Percentiles rank a stretch among this genome's conserved stretches.
These are phyloP conservation scores for Sordariomycetes sp. DNA, from an alignment of 2,329 filamentous ascomycete genomes.

Conservation along the genomic window DNA sequence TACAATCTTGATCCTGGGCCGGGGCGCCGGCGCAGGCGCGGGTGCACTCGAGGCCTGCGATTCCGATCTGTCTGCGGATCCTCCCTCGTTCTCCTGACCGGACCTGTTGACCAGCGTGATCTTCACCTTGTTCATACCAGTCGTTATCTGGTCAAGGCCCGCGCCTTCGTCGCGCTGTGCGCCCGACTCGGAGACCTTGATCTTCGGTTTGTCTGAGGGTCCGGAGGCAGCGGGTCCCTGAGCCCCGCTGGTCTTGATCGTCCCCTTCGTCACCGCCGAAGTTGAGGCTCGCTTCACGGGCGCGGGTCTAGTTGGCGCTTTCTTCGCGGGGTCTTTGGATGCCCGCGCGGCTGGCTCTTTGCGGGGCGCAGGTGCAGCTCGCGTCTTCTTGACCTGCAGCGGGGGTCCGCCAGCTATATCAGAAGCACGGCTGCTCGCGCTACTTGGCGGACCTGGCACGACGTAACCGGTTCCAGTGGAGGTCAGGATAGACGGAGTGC, in stretches of 20 bases:
- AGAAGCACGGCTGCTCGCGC: background rate
- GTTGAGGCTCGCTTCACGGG: constrained; percentile 4
- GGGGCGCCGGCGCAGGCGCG: background rate
- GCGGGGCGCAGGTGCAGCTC: constrained; percentile 3
- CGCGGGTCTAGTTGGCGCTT: constrained; percentile 13
- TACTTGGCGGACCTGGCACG: background rate
- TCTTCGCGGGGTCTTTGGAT: constrained; percentile 20
- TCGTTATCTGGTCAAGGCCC: constrained; percentile 26
- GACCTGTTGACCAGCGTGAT: constrained; percentile 47
- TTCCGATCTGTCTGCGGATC: background rate
- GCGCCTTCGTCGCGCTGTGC: background rate
- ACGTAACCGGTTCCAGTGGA: background rate
- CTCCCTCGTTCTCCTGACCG: constrained; percentile 32
- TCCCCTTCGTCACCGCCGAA: background rate
- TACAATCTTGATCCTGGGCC: background rate
- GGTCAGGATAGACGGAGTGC: constrained; percentile 20
- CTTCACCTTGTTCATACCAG: constrained; percentile 48
- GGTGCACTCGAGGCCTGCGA: background rate
- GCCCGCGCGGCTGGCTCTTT: constrained; percentile 22
- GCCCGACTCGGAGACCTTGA: constrained; percentile 7
- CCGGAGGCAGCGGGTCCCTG: background rate
- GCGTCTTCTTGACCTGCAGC: constrained; percentile 5
- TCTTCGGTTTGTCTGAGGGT: background rate
- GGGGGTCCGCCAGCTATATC: background rate
- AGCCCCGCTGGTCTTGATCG: background rate